Evolutionary conservation across 768 basidiomycete species (phyloP).

Genomic region (Tremella mesenterica): DNA sequence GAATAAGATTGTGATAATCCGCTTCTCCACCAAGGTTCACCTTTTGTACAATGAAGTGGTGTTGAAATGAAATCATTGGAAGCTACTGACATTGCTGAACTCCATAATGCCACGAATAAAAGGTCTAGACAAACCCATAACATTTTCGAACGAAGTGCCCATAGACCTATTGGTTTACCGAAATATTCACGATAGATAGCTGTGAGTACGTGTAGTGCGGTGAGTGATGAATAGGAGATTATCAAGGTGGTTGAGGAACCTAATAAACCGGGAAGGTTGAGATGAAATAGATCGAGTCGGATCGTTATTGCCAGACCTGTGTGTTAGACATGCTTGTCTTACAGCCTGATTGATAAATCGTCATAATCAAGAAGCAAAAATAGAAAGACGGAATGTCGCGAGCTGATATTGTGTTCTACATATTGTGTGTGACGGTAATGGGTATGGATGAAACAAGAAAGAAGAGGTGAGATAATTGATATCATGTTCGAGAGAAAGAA

Average conservation of each 20-base stretch:
- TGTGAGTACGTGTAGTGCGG: conserved; percentile 34
- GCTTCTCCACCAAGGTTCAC: conserved; percentile 35
- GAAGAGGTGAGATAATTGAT: too few relatives aligned
- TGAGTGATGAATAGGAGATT: conserved; percentile 34
- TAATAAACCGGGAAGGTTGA: conserved; percentile 31
- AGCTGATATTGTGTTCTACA: too few relatives aligned
- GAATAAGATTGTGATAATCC: conserved; percentile 16
- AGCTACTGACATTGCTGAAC: conserved; percentile 30
- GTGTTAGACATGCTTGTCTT: too few relatives aligned
- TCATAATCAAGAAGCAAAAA: too few relatives aligned
- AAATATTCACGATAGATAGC: conserved; percentile 43
- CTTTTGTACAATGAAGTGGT: conserved; percentile 34
- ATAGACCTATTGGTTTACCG: conserved; percentile 43
- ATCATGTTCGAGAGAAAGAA: neutral
- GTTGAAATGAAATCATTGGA: conserved; percentile 42
- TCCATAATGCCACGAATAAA: conserved; percentile 42
- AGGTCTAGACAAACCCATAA: conserved; percentile 44
- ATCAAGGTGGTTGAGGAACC: conserved; percentile 40
- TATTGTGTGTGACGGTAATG: too few relatives aligned
- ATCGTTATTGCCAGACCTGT: conserved; percentile 25
- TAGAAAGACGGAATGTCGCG: too few relatives aligned
- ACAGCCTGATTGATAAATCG: too few relatives aligned
- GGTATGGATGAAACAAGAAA: too few relatives aligned
- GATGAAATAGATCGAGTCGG: conserved; percentile 15
- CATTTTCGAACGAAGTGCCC: conserved; percentile 44